Evolutionary conservation across 1,284 basidiomycete species (phyloP).

Genomic region (Kalmanozyma brasiliensis): DNA sequence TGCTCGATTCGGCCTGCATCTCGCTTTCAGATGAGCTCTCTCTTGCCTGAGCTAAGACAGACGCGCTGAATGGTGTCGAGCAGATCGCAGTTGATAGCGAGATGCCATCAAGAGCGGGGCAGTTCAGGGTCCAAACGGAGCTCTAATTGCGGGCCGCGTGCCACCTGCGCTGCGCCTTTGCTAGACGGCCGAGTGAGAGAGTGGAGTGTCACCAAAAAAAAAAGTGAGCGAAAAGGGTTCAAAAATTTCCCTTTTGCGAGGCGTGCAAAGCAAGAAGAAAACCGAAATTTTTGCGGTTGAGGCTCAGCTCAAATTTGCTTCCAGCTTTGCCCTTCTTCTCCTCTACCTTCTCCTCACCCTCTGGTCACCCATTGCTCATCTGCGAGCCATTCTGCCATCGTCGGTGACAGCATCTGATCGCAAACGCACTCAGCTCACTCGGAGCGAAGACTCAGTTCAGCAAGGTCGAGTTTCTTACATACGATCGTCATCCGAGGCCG

Average conservation of each 20-base stretch:
- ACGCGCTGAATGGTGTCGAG: no score
- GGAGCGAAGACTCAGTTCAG: no score
- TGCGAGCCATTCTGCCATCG: not conserved
- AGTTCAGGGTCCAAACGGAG: constrained; percentile 21
- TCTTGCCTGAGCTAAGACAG: no score
- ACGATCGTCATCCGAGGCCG: no score
- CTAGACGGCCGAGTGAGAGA: constrained; percentile 20
- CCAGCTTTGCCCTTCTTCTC: not conserved
- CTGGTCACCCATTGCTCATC: constrained; percentile 19
- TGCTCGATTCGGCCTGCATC: constrained; percentile 17
- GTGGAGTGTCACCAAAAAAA: no score
- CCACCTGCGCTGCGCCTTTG: not conserved
- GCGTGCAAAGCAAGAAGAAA: constrained; percentile 2
- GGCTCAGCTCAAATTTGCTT: constrained; percentile 2
- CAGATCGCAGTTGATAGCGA: not conserved
- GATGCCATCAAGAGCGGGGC: not conserved
- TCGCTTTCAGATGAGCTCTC: no score
- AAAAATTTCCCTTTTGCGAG: constrained; percentile 13
- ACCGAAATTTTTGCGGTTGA: constrained; percentile 30
- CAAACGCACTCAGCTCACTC: no score
- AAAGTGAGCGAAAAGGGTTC: constrained; percentile 10
- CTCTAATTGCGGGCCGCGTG: constrained; percentile 4
- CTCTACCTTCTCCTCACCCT: constrained; percentile 20
- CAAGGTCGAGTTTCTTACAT: no score
- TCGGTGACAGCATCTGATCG: no score